Conservation (phyloP, 495 filamentous ascomycete genomes). For the Hypoxylon lienhwacheense region DNA sequence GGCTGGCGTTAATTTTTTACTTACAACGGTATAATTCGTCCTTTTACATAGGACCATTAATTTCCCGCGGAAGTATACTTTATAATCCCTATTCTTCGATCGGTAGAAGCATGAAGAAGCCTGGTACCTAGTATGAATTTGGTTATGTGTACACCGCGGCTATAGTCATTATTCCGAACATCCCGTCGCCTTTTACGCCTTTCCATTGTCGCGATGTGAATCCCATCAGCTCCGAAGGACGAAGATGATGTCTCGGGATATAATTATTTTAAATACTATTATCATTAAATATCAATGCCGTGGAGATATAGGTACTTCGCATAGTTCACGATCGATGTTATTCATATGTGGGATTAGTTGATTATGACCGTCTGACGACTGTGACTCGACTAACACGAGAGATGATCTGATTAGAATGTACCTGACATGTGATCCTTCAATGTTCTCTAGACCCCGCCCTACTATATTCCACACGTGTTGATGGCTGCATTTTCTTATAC, state of each 20-base stretch:
- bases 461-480: conserved; percentile 27
- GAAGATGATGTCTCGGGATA: conserved; percentile 10
- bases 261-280: conserved; percentile 12
- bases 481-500: conserved; percentile 13
- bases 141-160: background rate
- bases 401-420: conserved; percentile 34
- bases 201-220: conserved; percentile 1
- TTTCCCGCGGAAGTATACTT: conserved; percentile 4
- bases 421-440: conserved; percentile 33
- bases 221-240: conserved; percentile 8
- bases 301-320: background rate
- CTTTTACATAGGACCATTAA: conserved; percentile 1
- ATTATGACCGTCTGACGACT: conserved; percentile 28
- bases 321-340: conserved; percentile 12
- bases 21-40: background rate
- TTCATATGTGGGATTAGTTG: background rate
- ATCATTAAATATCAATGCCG: background rate
- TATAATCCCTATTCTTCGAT: background rate
- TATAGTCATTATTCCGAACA: background rate
- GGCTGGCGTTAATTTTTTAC: too few relatives aligned
- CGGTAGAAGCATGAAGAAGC: background rate
- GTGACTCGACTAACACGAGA: conserved; percentile 34
- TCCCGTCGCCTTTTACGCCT: conserved; percentile 1
- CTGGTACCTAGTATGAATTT: too few relatives aligned
- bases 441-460: conserved; percentile 6